phyloP scores from a whole-genome alignment of 257 asterid species.

The Penstemon barbatus region DNA sequence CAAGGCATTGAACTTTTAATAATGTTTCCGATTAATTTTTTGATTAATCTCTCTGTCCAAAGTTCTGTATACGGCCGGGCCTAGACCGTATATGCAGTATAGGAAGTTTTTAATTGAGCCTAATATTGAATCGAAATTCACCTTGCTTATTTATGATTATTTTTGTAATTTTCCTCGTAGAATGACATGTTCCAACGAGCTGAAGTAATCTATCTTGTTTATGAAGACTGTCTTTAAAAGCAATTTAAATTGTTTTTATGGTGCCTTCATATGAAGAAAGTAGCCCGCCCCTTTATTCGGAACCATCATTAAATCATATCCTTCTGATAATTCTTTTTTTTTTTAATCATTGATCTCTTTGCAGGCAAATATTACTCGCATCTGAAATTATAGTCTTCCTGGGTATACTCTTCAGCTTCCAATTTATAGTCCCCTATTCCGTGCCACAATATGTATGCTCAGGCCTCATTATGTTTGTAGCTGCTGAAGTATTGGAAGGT shows the following conservation, averaged over 20 bases:
- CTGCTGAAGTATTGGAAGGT: slow-evolving; percentile 98
- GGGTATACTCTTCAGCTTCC: slow-evolving; percentile 85
- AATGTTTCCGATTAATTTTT: slow-evolving; percentile 11
- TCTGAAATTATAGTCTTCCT: slow-evolving; percentile 83
- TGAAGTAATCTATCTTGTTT: neutral
- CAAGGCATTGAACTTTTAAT: neutral
- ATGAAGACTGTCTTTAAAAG: too few relatives aligned
- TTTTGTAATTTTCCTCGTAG: neutral
- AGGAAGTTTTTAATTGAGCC: neutral
- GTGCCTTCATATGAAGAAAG: too few relatives aligned
- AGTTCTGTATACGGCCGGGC: neutral
- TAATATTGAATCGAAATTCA: too few relatives aligned
- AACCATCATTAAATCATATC: slow-evolving; percentile 12
- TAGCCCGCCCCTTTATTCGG: too few relatives aligned
- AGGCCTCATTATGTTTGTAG: slow-evolving; percentile 92
- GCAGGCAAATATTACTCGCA: slow-evolving; percentile 93
- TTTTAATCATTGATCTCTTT: slow-evolving; percentile 1
- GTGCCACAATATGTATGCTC: slow-evolving; percentile 83
- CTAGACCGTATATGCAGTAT: neutral
- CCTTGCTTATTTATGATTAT: neutral
- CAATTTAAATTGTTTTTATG: too few relatives aligned
- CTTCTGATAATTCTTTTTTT: slow-evolving; percentile 7
- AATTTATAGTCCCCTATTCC: slow-evolving; percentile 57
- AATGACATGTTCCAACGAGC: neutral
- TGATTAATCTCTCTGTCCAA: neutral